Base-by-base conservation (phyloP, 768 basidiomycete genomes). In the Auricularia sp. region DNA sequence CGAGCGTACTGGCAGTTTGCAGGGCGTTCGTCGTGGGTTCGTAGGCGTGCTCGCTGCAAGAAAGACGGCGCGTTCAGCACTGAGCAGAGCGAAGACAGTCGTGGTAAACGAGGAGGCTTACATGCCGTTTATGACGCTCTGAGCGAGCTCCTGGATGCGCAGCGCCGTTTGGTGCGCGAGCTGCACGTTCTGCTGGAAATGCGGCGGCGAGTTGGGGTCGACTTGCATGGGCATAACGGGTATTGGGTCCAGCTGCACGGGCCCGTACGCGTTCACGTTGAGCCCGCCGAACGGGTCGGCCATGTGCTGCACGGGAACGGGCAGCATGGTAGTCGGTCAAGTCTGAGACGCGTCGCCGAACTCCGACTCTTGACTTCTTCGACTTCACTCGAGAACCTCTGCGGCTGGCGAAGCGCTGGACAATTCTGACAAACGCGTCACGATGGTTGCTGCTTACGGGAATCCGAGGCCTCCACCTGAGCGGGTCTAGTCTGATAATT, bases 141-240 rank as follows among this genome's bases (percentile, higher is more conserved):
- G 56, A 1, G 56, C 56, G 34, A 59, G 56, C 56, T 59, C 23
- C 56, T 59, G 56, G 56, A 59, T 59, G 23, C 56, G 56, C 56
- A 34, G 4, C 6, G 56, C 56, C 23, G 23, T 59, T 2, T 14
- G 12, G 21, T 59, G 56, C 23, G 56, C 56, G 34, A 59, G 23
- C 23, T 59, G 56, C 6, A 59, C 34, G 56, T 59, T 59, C 23
- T 59, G 23, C 56, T 8, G 23, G 34, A 59, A 59, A 8, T 8
- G 11, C 56, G 18, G 16, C 2, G 56, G 21, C 23, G 21, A 29
- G 56, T 59, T 59, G 16, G 56, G 56, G 56, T 59, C 56, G 56
- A 35, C 23, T 6, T 23, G 47, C 47, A 18, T 8, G 11, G 47
- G 11, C 18, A 51, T 21, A 18, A 21, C 47, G 14, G 47, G 21